Conservation (phyloP, 1,284 basidiomycete species). For the Trametes sp. region DNA sequence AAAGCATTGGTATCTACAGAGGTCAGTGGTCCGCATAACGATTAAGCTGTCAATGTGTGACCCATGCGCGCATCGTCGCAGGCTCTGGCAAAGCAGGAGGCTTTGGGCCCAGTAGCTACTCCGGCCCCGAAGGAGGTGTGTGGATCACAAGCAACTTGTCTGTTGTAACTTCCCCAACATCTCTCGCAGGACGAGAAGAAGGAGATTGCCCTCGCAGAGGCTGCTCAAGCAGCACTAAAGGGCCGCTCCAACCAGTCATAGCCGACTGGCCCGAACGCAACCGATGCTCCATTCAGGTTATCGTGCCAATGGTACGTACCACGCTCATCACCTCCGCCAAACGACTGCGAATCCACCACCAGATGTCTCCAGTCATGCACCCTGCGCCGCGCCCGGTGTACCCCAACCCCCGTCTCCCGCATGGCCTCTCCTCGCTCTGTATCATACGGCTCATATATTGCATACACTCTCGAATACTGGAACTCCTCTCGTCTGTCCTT, state of each 20-base stretch:
- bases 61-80: background rate
- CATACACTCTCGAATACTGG: background rate
- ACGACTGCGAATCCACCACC: background rate
- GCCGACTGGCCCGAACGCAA: background rate
- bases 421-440: background rate
- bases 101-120: conserved; percentile 3
- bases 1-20: conserved; percentile 5
- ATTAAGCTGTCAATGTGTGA: background rate
- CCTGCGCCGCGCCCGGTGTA: background rate
- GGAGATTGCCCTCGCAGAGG: conserved; percentile 34
- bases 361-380: background rate
- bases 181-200: conserved; percentile 28
- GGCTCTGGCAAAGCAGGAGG: conserved; percentile 28
- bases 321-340: background rate
- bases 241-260: conserved; percentile 19
- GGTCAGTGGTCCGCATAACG: conserved; percentile 1
- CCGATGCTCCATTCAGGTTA: no score
- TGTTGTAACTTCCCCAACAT: background rate
- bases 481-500: background rate
- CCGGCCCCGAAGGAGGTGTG: conserved; percentile 12
- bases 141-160: background rate
- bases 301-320: background rate
- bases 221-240: conserved; percentile 32
- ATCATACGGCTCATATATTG: conserved; percentile 6
- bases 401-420: no score